Conservation (phyloP, 306 rosid species). For the Cicer pinnatifidum region DNA sequence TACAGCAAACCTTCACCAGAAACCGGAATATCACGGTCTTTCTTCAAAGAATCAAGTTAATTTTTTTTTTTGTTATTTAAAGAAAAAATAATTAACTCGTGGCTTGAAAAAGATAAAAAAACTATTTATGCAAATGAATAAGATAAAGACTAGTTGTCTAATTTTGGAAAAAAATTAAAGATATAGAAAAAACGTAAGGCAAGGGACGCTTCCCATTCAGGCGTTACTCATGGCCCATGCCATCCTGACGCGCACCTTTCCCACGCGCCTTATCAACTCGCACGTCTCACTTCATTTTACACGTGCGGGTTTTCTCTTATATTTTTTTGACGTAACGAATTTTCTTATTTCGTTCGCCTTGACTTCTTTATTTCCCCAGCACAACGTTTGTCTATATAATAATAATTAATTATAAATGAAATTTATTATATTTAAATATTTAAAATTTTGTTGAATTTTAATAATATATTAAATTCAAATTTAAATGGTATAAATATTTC, state of each 20-base stretch:
- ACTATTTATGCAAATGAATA: too few species aligned
- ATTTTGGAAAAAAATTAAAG: constrained; percentile 17
- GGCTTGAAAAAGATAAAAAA: too few species aligned
- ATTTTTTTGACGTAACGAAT: background rate
- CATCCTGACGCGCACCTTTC: constrained; percentile 43
- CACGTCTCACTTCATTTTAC: constrained; percentile 30
- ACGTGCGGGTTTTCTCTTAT: constrained; percentile 39
- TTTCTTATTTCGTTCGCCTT: constrained; percentile 36
- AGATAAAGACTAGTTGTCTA: background rate
- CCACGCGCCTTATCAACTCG: constrained; percentile 26
- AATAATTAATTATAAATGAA: too few species aligned
- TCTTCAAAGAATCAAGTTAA: too few species aligned
- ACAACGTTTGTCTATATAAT: background rate
- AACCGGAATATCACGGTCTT: too few species aligned
- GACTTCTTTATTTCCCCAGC: constrained; percentile 20
- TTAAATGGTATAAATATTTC: too few species aligned
- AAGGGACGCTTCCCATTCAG: constrained; percentile 32
- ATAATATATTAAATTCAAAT: too few species aligned
- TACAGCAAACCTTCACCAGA: too few species aligned
- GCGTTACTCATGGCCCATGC: constrained; percentile 37
- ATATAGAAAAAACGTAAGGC: constrained; percentile 42
- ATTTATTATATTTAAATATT: too few species aligned
- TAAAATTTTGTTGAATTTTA: too few species aligned
- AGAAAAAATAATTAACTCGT: too few species aligned
- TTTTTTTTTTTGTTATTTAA: too few species aligned